Evolutionary conservation across 2,329 filamentous ascomycete species (phyloP), one percentile per base, ranked within the genome.

Genomic region (Aureobasidium uvarum): DNA sequence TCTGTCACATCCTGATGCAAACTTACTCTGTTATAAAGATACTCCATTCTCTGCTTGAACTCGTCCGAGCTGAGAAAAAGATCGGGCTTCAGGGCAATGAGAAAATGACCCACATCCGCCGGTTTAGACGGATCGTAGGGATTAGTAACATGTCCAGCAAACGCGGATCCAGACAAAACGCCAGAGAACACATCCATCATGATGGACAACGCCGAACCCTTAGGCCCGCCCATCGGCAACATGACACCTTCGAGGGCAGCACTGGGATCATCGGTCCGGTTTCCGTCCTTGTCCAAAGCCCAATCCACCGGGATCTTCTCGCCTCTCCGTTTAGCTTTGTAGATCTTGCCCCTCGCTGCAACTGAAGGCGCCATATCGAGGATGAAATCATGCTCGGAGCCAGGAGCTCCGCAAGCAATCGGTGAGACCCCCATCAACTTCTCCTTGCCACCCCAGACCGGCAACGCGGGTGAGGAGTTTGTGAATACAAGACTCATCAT

Each of bases 121-220:
- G 88, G 78, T 60, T 81, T 81, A 36, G 92, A 89, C 2, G 72
- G 72, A 66, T 76, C 73, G 74, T 95, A 95, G 0, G 91, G 91
- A 20, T 85, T 85, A 0, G 87, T 89, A 20, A 95, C 91, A 71
- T 89, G 81, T 0, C 90, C 90, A 0, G 89, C 91, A 76, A 91
- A 95, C 0, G 90, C 90, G 38, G 87, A 88, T 0, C 90, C 91
- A 0, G 89, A 91, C 0, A 95, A 72, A 0, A 90, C 88, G 0
- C 90, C 91, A 0, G 89, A 92, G 73, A 95, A 94, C 2, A 96
- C 89, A 72, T 95, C 90, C 91, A 95, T 95, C 89, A 92, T 94
- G 64, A 95, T 85, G 0, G 89, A 80, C 46, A 95, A 75, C 0
- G 84, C 91, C 2, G 88, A 90, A 0, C 91, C 91, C 75, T 95